Conservation (phyloP, 73 alveolate species). For the Paraurostyla sp. region DNA sequence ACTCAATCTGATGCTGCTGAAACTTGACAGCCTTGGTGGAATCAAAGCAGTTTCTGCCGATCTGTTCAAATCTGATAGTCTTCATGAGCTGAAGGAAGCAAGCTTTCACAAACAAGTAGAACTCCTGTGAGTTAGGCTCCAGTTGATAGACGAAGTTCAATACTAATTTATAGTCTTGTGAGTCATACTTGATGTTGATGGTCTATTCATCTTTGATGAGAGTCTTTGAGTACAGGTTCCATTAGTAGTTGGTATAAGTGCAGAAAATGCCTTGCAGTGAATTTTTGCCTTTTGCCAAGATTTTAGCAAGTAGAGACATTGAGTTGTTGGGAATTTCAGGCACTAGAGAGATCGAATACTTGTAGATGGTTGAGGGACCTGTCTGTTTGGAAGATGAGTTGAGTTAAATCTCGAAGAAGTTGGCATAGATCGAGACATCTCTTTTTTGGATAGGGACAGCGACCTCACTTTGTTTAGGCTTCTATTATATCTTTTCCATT, state of each 20-base stretch:
- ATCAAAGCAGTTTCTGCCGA: constrained; percentile 70
- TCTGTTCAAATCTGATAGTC: constrained; percentile 3
- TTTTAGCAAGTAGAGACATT: not conserved
- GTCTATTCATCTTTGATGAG: not conserved
- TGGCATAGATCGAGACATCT: constrained; percentile 4
- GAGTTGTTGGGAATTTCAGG: constrained; percentile 55
- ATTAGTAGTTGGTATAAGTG: not conserved
- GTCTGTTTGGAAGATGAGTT: not conserved
- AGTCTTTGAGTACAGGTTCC: constrained; percentile 25
- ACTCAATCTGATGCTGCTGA: constrained; percentile 59
- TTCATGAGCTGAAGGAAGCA: constrained; percentile 15
- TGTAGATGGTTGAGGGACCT: not conserved
- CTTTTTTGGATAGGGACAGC: not conserved
- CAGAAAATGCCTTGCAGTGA: not conserved
- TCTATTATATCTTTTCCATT: not conserved
- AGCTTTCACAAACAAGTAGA: not conserved
- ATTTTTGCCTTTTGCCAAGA: not conserved
- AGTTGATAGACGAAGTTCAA: not conserved
- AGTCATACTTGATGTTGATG: not conserved
- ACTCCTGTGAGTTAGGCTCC: constrained; percentile 47
- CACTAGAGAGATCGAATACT: not conserved
- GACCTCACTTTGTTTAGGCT: constrained; percentile 27
- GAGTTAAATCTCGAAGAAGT: not conserved
- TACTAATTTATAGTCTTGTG: not conserved
- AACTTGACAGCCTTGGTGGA: constrained; percentile 48